Conservation (phyloP, 148 eudicot genomes). For the Cornus florida region DNA sequence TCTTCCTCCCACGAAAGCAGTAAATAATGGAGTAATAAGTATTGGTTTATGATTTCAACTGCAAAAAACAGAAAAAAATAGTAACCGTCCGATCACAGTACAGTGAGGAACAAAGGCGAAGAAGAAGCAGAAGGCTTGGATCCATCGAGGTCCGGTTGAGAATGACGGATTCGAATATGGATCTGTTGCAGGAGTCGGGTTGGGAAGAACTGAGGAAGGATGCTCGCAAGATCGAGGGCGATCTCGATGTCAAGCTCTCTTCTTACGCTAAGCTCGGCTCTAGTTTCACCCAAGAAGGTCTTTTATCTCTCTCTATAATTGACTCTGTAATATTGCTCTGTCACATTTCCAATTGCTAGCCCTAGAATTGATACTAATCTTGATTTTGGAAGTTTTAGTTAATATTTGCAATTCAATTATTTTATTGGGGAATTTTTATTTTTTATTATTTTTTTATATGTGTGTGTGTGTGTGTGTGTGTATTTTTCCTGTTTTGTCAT, state of each 20-base stretch:
- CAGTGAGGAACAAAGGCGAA: neutral
- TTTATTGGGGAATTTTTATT: neutral
- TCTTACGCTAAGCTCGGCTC: constrained; percentile 90
- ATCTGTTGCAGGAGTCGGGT: constrained; percentile 76
- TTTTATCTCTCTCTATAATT: neutral
- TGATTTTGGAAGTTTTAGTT: neutral
- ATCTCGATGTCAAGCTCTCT: constrained; percentile 93
- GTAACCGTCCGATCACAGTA: neutral
- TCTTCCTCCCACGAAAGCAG: no score
- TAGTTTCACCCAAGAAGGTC: constrained; percentile 63
- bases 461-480: no score
- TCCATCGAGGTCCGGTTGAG: neutral
- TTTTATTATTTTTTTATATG: neutral
- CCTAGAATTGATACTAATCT: neutral
- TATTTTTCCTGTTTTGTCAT: no score
- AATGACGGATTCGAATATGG: constrained; percentile 52
- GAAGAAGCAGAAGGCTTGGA: neutral
- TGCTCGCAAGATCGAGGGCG: constrained; percentile 90
- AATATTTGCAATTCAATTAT: neutral
- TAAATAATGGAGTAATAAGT: no score
- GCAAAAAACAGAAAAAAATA: neutral
- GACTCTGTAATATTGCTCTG: neutral
- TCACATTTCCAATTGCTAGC: neutral
- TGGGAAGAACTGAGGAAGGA: constrained; percentile 95
- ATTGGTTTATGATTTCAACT: neutral